Conservation (phyloP, 2,329 filamentous ascomycete genomes). For the Microdochium trichocladiopsis region DNA sequence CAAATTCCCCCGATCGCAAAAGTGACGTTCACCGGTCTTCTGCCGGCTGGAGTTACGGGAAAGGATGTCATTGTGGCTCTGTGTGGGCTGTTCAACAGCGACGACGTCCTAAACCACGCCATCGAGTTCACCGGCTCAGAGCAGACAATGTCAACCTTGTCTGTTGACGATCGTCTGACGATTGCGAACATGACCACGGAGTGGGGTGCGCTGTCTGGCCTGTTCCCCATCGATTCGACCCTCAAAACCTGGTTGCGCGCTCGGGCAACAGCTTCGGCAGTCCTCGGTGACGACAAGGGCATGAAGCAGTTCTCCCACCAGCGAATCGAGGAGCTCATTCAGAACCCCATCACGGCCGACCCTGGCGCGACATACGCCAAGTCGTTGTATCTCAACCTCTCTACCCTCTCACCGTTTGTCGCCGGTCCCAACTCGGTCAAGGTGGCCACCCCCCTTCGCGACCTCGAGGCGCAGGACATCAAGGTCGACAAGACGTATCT, state of each 20-base stretch:
- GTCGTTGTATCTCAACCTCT: slow-evolving; percentile 72
- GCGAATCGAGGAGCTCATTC: slow-evolving; percentile 64
- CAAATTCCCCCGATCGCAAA: slow-evolving; percentile 79
- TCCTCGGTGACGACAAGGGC: slow-evolving; percentile 44
- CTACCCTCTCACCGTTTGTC: slow-evolving; percentile 76
- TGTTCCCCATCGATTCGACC: slow-evolving; percentile 74
- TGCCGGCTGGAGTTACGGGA: slow-evolving; percentile 76
- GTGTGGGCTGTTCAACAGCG: slow-evolving; percentile 77
- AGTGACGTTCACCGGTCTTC: slow-evolving; percentile 66
- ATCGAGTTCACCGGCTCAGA: slow-evolving; percentile 82
- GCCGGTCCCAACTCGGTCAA: slow-evolving; percentile 90
- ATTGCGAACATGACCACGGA: slow-evolving; percentile 79
- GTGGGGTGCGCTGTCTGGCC: slow-evolving; percentile 62
- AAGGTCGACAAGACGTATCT: slow-evolving; percentile 78
- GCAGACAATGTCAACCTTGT: slow-evolving; percentile 65
- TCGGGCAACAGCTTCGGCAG: slow-evolving; percentile 67
- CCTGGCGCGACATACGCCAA: slow-evolving; percentile 77
- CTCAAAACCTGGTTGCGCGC: slow-evolving; percentile 67
- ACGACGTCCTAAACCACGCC: slow-evolving; percentile 84
- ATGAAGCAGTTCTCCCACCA: slow-evolving; percentile 63
- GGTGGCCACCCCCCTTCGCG: slow-evolving; percentile 67
- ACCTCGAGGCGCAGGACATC: slow-evolving; percentile 70
- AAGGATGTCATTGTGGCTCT: slow-evolving; percentile 93
- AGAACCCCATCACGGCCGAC: slow-evolving; percentile 63
- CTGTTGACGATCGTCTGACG: slow-evolving; percentile 66